Conservation (phyloP, 1,284 basidiomycete genomes). For the Trichosporon sp. region DNA sequence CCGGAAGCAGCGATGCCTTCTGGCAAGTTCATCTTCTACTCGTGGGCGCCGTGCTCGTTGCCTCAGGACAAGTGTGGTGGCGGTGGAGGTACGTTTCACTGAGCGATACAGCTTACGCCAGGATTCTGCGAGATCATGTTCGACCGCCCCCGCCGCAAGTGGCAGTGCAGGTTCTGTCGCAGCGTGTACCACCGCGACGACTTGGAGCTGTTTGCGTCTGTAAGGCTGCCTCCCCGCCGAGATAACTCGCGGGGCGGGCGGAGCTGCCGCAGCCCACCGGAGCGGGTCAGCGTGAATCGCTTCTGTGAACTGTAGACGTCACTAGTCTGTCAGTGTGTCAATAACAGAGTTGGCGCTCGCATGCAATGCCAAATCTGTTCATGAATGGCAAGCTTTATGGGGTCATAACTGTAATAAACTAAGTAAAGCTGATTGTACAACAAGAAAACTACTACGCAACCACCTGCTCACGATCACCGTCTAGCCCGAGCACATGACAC, state of each 20-base stretch:
- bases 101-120: background rate
- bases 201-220: background rate
- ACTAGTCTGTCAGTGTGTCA: background rate
- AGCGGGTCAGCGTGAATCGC: background rate
- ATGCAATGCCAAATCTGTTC: slow-evolving; percentile 7
- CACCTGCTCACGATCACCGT: slow-evolving; percentile 3
- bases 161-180: background rate
- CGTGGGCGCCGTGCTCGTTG: background rate
- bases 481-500: slow-evolving; percentile 50
- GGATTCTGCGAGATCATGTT: background rate
- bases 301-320: background rate
- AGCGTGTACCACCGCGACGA: background rate
- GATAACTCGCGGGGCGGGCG: background rate
- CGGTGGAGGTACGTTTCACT: background rate
- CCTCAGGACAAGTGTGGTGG: background rate
- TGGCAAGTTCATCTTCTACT: background rate
- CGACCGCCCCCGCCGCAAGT: background rate
- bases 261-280: background rate
- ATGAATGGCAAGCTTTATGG: slow-evolving; percentile 7
- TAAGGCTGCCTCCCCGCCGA: background rate
- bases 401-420: background rate
- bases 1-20: background rate
- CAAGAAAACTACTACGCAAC: background rate
- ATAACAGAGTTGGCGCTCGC: too few species aligned
- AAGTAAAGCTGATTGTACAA: background rate